Conservation (phyloP, 805 yeast genomes). For the Spathaspora sp. region DNA sequence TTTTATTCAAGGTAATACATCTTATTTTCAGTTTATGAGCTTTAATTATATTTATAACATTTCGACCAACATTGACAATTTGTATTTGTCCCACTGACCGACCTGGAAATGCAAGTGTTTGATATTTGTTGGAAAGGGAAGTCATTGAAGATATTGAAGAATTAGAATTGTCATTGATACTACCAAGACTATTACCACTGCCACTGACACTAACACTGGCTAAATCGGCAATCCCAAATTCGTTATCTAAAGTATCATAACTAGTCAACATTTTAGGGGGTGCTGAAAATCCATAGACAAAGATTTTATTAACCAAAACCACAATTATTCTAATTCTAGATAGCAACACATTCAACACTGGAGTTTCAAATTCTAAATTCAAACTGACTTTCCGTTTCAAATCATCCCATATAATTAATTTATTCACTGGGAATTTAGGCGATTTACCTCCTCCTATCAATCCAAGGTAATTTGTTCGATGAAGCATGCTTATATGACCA, state of each 20-base stretch:
- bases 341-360: conserved; percentile 68
- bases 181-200: background rate
- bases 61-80: conserved; percentile 69
- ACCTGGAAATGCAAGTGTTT: conserved; percentile 75
- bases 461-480: conserved; percentile 86
- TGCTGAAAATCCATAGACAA: conserved; percentile 75
- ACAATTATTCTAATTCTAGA: conserved; percentile 76
- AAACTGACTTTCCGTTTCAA: conserved; percentile 70
- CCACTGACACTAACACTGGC: background rate
- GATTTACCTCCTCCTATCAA: conserved; percentile 84
- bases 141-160: conserved; percentile 3
- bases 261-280: conserved; percentile 66
- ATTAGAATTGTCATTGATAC: background rate
- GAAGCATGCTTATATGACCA: conserved; percentile 76
- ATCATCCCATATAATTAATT: conserved; percentile 90
- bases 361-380: conserved; percentile 69
- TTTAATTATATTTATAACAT: conserved; percentile 62
- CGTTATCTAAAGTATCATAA: conserved; percentile 65
- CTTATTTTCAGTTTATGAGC: conserved; percentile 72
- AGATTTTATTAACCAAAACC: conserved; percentile 61
- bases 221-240: conserved; percentile 60
- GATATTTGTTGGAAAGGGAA: conserved; percentile 23
- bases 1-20: conserved; percentile 57
- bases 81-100: conserved; percentile 74
- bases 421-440: conserved; percentile 76